Evolutionary conservation across 169 alveolate genomes (phyloP), one percentile per base, ranked within the genome.

Genomic region (Cryptosporidium ubiquitum): DNA sequence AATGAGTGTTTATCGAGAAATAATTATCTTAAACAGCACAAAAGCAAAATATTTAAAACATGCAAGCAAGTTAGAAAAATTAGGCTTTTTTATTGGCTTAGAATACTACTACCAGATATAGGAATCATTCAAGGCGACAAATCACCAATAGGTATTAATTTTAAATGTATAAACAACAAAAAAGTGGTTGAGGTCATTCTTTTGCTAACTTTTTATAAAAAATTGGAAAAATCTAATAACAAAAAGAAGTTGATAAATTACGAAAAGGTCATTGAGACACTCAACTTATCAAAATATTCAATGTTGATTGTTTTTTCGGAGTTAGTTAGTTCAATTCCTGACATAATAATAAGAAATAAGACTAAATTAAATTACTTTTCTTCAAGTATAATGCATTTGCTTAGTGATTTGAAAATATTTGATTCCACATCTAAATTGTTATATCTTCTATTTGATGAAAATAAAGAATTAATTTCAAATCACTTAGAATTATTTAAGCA

Each of bases 161-260:
- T 18, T 55, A 74, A 33, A n/a, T 29, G 14, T 16, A 9, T 42
- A 9, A 20, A 52, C 55, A 51, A 61, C 14, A 39, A 16, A 4
- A 33, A 39, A 49, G 35, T 61, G 3, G 12, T 64, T 10, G 89
- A 79, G 40, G 31, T 64, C 18, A 79, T 79, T 29, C 37, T 79
- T 4, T 49, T 79, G 31, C 68, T 79, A n/a, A 61, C 89, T 5
- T 79, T 61, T 79, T 60, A 79, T 64, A 79, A 61, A 40, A 26
- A 42, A 26, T n/a, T 79, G 33, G 68, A 79, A 10, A 79, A 73
- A 51, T 12, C 39, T 33, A 71, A 37, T 18, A 58, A 26, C 5
- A 10, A 14, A 23, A 79, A 49, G 23, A 39, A 0, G 29, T 0
- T 40, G n/a, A 37, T 40, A 26, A 57, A 79, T 44, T 18, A 40